Conservation (phyloP, 257 asterid genomes). For the Solanum bulbocastanum region DNA sequence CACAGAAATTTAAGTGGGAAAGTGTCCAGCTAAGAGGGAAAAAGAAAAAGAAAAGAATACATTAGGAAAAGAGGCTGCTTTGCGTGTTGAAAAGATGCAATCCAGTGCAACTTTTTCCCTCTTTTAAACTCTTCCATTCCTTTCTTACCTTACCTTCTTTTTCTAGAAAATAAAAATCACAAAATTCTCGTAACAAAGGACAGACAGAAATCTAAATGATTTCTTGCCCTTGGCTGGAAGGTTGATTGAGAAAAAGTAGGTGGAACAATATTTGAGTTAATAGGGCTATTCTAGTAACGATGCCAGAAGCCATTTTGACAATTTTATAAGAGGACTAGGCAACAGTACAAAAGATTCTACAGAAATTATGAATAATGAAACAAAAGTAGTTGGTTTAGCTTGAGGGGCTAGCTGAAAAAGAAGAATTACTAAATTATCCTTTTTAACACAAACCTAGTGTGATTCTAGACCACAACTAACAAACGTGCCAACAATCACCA, state of each 20-base stretch:
- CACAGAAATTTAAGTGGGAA: neutral
- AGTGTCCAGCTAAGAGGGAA: neutral
- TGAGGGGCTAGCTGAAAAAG: neutral
- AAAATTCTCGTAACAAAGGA: neutral
- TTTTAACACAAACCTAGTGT: neutral
- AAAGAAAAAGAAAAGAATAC: neutral
- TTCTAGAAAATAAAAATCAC: neutral
- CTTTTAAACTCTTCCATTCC: neutral
- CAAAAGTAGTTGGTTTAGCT: neutral
- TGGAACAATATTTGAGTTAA: neutral
- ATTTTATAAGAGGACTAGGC: neutral
- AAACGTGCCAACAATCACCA: neutral
- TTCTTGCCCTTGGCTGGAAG: neutral
- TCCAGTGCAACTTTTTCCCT: neutral
- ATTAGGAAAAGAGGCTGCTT: neutral
- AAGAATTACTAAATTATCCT: neutral
- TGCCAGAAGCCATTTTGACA: neutral
- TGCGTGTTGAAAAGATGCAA: neutral
- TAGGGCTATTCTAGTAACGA: neutral
- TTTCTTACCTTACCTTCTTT: neutral
- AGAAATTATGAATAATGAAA: neutral
- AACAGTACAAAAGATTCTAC: neutral
- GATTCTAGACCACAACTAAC: neutral
- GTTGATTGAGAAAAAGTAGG: neutral
- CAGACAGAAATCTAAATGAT: neutral